These are phyloP conservation scores for Sarocladium strictum DNA, from an alignment of 2,329 filamentous ascomycete genomes.

Conservation along the genomic window DNA sequence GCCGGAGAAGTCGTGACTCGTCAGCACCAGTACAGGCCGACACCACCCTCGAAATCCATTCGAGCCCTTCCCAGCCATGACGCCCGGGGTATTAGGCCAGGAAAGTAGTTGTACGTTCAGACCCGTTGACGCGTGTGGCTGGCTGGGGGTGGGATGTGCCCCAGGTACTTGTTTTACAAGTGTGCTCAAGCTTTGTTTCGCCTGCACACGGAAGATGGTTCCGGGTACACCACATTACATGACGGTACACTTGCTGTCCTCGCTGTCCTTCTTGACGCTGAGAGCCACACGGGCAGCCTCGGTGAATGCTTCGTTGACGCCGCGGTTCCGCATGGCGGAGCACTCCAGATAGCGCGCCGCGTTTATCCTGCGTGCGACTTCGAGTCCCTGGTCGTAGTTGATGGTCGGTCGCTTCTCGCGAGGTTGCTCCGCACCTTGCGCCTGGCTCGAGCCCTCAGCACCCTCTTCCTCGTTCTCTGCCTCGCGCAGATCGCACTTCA, in stretches of 20 bases:
- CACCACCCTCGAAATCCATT: background rate
- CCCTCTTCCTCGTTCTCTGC: slow-evolving; percentile 66
- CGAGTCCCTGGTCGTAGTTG: slow-evolving; percentile 84
- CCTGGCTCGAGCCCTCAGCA: slow-evolving; percentile 45
- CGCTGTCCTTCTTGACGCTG: slow-evolving; percentile 60
- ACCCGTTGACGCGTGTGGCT: too few relatives aligned
- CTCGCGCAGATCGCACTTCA: slow-evolving; percentile 95
- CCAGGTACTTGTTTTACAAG: background rate
- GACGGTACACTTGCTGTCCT: slow-evolving; percentile 53
- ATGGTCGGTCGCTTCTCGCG: slow-evolving; percentile 68
- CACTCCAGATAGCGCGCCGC: slow-evolving; percentile 95
- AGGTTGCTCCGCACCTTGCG: slow-evolving; percentile 23
- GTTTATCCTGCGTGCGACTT: slow-evolving; percentile 85
- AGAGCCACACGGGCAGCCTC: slow-evolving; percentile 94
- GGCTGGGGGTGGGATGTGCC: background rate
- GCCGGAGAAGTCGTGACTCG: background rate
- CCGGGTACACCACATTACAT: slow-evolving; percentile 40
- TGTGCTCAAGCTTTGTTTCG: background rate
- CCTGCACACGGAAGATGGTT: background rate
- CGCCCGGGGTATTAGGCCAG: background rate
- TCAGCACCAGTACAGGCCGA: background rate
- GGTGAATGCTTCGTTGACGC: slow-evolving; percentile 97
- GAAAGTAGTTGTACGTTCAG: too few relatives aligned
- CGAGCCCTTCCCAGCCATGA: background rate
- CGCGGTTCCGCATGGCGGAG: slow-evolving; percentile 95